phyloP scores from a whole-genome alignment of 2,329 filamentous ascomycete genomes.

The Calycina marina region DNA sequence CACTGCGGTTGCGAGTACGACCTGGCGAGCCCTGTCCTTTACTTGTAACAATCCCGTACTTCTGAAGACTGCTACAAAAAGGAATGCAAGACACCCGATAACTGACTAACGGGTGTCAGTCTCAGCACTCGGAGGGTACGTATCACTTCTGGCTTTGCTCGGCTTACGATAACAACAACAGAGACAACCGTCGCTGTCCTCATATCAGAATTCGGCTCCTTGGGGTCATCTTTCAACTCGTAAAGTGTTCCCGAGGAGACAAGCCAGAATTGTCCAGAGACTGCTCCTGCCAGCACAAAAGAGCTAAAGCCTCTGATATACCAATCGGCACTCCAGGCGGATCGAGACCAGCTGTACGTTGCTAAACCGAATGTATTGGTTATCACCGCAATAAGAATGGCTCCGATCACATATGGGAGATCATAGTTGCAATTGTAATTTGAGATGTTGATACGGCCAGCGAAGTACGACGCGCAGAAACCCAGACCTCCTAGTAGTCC shows the following conservation, averaged over 20 bases:
- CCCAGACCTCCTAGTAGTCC: constrained; percentile 59
- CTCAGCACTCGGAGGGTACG: background rate
- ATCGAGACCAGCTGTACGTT: constrained; percentile 26
- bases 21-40: constrained; percentile 30
- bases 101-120: background rate
- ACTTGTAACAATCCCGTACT: background rate
- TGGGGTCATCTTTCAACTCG: background rate
- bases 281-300: background rate
- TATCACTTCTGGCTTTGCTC: too few species aligned
- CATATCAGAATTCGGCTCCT: background rate
- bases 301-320: constrained; percentile 49
- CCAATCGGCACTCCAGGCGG: constrained; percentile 64
- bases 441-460: constrained; percentile 68
- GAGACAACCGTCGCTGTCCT: constrained; percentile 47
- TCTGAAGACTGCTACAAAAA: background rate
- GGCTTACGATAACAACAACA: constrained; percentile 51
- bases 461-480: constrained; percentile 76
- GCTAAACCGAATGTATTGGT: constrained; percentile 55
- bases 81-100: background rate
- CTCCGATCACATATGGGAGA: constrained; percentile 38
- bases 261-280: background rate
- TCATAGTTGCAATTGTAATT: constrained; percentile 62
- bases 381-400: constrained; percentile 56
- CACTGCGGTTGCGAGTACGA: constrained; percentile 40
- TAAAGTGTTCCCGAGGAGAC: background rate